Conservation (phyloP, 371 early-diverging fungal genomes). For the Mortierella sp. region DNA sequence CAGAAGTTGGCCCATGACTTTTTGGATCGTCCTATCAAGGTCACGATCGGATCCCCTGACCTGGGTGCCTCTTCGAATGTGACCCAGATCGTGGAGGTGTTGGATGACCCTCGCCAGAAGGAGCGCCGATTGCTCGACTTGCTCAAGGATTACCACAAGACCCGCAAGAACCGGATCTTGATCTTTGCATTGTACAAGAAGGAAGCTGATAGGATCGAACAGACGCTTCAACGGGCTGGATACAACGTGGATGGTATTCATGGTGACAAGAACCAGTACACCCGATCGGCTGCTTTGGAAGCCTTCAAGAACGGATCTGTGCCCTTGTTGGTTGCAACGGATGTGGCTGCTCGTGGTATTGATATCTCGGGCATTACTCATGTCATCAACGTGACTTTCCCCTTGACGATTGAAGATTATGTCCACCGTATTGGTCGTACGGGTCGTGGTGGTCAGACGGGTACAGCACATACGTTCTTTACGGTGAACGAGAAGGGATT, state of each 20-base stretch:
- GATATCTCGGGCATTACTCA: constrained; percentile 98
- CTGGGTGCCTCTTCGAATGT: constrained; percentile 92
- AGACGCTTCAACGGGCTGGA: constrained; percentile 73
- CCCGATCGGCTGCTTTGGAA: constrained; percentile 75
- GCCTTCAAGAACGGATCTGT: constrained; percentile 77
- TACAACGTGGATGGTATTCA: constrained; percentile 89
- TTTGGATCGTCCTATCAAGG: constrained; percentile 85
- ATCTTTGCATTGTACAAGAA: constrained; percentile 96
- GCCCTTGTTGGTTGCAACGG: constrained; percentile 91
- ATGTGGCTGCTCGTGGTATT: constrained; percentile 96
- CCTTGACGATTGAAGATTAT: constrained; percentile 95
- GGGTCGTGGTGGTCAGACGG: constrained; percentile 93
- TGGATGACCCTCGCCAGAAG: constrained; percentile 81
- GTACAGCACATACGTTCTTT: constrained; percentile 95
- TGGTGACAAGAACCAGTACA: constrained; percentile 82
- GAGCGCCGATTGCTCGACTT: constrained; percentile 84
- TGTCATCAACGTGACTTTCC: constrained; percentile 99
- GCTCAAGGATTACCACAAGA: constrained; percentile 83
- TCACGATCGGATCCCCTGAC: constrained; percentile 94
- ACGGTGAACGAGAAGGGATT: constrained; percentile 94
- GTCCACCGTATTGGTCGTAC: constrained; percentile 97
- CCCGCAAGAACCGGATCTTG: constrained; percentile 82
- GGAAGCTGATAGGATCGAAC: constrained; percentile 87
- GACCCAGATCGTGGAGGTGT: constrained; percentile 93
- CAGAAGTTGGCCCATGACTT: constrained; percentile 88